These are phyloP conservation scores for Coemansia sp. DNA, from an alignment of 192 early-diverging fungal genomes.

Conservation along the genomic window DNA sequence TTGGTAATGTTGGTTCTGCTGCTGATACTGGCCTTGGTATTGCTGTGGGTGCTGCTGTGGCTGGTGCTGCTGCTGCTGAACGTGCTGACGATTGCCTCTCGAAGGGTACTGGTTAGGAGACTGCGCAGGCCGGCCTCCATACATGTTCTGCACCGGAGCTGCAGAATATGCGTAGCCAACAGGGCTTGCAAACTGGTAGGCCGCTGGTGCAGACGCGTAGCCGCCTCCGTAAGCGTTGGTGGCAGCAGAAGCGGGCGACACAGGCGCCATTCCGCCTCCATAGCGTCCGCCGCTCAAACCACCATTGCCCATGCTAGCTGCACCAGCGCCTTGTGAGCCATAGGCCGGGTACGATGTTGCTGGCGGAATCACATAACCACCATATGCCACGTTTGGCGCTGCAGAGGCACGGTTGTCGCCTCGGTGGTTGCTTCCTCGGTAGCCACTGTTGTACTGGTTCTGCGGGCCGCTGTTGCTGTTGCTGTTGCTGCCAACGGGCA, in stretches of 20 bases:
- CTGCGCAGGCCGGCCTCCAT: conserved; percentile 22
- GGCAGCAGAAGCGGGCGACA: conserved; percentile 12
- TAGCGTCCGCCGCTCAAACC: conserved; percentile 22
- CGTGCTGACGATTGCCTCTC: conserved; percentile 18
- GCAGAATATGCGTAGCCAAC: conserved; percentile 34
- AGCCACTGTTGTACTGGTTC: conserved; percentile 21
- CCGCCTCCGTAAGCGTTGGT: conserved; percentile 21
- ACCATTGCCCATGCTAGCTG: conserved; percentile 1
- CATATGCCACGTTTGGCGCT: conserved; percentile 26
- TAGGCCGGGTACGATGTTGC: conserved; percentile 25
- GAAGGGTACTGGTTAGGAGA: conserved; percentile 18
- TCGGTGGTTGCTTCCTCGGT: conserved; percentile 17
- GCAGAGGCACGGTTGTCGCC: conserved; percentile 8
- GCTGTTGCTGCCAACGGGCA: conserved; percentile 21
- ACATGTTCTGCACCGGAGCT: conserved; percentile 26
- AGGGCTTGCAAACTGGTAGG: conserved; percentile 39
- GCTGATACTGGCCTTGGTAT: conserved; percentile 5
- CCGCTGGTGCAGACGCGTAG: conserved; percentile 15
- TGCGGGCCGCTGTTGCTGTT: not conserved
- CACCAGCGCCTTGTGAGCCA: conserved; percentile 23
- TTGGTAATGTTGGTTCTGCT: conserved; percentile 12
- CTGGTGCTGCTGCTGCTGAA: conserved; percentile 11
- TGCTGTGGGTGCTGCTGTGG: conserved; percentile 3
- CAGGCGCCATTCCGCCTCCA: conserved; percentile 9
- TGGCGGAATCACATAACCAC: conserved; percentile 34